Base-by-base conservation (phyloP, 768 basidiomycete species). In the Termitomyces sp. region DNA sequence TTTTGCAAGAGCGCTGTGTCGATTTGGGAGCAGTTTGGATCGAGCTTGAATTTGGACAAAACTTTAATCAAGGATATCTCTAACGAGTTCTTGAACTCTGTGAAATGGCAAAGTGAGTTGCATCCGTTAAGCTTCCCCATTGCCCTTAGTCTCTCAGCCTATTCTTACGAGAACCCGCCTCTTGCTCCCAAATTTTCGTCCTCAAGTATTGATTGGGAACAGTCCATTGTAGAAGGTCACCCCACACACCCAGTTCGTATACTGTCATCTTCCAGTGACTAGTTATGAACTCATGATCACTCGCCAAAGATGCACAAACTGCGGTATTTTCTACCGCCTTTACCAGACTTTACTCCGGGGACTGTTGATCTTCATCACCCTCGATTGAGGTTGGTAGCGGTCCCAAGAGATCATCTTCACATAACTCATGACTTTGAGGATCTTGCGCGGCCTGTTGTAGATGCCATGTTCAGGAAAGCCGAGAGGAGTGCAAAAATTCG, bases 201-300 rank as follows among this genome's bases (percentile, higher is more conserved):
- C 23, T 64, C 78, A 0, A 82, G 81, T 54, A 77, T 84, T 12
- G 76, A 72, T 37, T 84, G 83, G 83, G 81, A 84, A 57, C 80
- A 83, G 62, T 82, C 81, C 1, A 81, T 83, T 30, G 78, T 82
- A 19, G 81, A 83, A 64, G 81, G 82, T 0, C 83, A 84, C 63
- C 81, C 81, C 3, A 83, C 78, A 0, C 83, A 84, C 66, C 81
- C 83, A 15, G 82, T 82, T 60, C 57, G 72, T 61, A 14, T 23
- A 41, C 21, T n/a, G 19, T 30, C 11, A 1, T 23, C 15, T 23
- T 12, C 11, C 35, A 23, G 30, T 31, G 30, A 7, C 15, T 38
- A 14, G 40, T 53, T 37, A 43, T 14, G 40, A 31, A 9, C 31
- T n/a, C 7, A 12, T 8, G 37, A 26, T 48, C 26, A 23, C 42